A percentile compares a stretch with the other conserved stretches of the same genome.
Conservation (phyloP, 2,329 filamentous ascomycete species). For the Dryadomyces quercivorus region DNA sequence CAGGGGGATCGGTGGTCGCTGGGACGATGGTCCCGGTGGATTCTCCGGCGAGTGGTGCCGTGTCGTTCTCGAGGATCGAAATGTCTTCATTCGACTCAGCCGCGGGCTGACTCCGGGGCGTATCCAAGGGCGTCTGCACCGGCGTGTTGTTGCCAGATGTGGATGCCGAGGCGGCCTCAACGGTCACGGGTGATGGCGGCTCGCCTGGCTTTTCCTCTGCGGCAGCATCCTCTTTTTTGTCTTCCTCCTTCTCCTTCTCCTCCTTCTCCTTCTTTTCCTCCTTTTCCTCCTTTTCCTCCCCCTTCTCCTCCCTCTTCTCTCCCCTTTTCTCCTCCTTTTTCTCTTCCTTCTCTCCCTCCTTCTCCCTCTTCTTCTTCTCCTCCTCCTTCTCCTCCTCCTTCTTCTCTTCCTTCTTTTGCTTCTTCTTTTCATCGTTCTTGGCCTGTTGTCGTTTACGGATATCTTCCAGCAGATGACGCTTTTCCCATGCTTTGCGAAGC, state of each 20-base stretch:
- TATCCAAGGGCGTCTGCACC: slow-evolving; percentile 17
- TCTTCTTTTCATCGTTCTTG: slow-evolving; percentile 29
- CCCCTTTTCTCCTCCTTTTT: slow-evolving; percentile 8
- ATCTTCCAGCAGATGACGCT: slow-evolving; percentile 22
- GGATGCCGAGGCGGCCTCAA: slow-evolving; percentile 5
- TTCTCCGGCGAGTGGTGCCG: too few relatives aligned
- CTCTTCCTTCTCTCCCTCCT: too few relatives aligned
- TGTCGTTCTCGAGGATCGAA: too few relatives aligned
- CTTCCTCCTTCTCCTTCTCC: slow-evolving; percentile 9
- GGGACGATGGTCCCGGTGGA: too few relatives aligned
- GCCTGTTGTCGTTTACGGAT: slow-evolving; percentile 26
- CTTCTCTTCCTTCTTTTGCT: slow-evolving; percentile 16
- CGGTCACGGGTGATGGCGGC: background rate
- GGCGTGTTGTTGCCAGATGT: slow-evolving; percentile 14
- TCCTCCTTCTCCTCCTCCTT: slow-evolving; percentile 13
- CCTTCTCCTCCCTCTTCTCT: too few relatives aligned
- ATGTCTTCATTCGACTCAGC: slow-evolving; percentile 2
- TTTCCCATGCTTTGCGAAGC: slow-evolving; percentile 25
- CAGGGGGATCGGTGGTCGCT: too few relatives aligned
- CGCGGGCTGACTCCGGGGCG: slow-evolving; percentile 17
- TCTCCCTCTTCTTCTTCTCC: too few relatives aligned
- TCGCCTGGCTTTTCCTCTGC: background rate
- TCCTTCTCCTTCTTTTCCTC: slow-evolving; percentile 27
- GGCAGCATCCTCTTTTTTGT: slow-evolving; percentile 9
- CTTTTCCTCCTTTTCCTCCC: slow-evolving; percentile 17